A percentile compares a stretch with the other conserved stretches of the same genome.
Evolutionary conservation across 305 asterid genomes (phyloP).

Genomic region (Plantago coronopus): DNA sequence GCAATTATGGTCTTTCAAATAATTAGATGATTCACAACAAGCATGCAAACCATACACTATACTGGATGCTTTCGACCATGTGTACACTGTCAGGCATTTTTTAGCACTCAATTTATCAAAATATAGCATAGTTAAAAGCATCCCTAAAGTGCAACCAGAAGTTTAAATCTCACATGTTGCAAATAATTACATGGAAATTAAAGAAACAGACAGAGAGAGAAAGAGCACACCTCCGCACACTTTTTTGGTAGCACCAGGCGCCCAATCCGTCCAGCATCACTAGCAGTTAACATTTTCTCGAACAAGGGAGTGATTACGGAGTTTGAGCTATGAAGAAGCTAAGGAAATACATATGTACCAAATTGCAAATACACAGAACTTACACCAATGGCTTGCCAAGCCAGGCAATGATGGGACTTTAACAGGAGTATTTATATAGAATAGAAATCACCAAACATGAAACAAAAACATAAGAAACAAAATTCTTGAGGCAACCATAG

Average conservation of each 20-base stretch:
- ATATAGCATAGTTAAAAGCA: neutral
- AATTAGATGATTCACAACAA: conserved; percentile 14
- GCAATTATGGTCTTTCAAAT: conserved; percentile 9
- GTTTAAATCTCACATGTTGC: neutral
- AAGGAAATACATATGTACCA: conserved; percentile 40
- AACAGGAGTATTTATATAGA: conserved; percentile 15
- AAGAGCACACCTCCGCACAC: conserved; percentile 80
- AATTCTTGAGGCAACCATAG: conserved; percentile 30
- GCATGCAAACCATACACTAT: conserved; percentile 1
- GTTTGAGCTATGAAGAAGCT: conserved; percentile 60
- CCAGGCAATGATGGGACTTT: conserved; percentile 19
- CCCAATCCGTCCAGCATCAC: conserved; percentile 95
- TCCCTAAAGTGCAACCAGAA: neutral
- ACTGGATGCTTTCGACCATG: conserved; percentile 6
- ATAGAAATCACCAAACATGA: conserved; percentile 18
- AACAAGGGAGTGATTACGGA: conserved; percentile 79
- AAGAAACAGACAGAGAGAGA: conserved; percentile 7
- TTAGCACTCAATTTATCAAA: conserved; percentile 10
- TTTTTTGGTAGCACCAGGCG: conserved; percentile 93
- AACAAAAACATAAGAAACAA: conserved; percentile 14
- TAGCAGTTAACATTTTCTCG: conserved; percentile 91
- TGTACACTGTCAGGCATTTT: neutral
- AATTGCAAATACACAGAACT: conserved; percentile 20
- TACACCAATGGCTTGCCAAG: conserved; percentile 17
- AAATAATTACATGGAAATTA: neutral